Percentiles rank a stretch among this genome's conserved stretches.
Conservation (phyloP, 306 rosid species). For the Quercus bicolor region DNA sequence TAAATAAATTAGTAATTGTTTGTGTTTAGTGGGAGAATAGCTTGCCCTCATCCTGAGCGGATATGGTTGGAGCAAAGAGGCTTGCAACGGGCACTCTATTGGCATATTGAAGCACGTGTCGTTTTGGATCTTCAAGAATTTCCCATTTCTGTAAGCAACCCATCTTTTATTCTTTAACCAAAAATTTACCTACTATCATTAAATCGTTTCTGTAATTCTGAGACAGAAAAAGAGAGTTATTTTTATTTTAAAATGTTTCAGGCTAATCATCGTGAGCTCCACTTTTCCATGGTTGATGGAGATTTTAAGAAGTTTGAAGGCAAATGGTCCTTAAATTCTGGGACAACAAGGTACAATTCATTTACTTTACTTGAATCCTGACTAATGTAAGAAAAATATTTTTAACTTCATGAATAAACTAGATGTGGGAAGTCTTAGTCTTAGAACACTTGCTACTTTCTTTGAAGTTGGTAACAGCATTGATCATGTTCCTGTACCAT, state of each 20-base stretch:
- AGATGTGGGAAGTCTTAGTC: too few species aligned
- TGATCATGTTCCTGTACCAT: too few species aligned
- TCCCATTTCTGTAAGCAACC: constrained; percentile 49
- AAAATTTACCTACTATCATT: too few species aligned
- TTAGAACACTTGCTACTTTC: too few species aligned
- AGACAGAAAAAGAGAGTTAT: too few species aligned
- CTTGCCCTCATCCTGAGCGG: constrained; percentile 86
- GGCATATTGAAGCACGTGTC: constrained; percentile 99
- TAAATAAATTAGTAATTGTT: too few species aligned
- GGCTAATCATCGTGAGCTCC: constrained; percentile 81
- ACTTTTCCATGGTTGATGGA: constrained; percentile 96
- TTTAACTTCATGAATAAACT: too few species aligned
- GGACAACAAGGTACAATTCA: constrained; percentile 53
- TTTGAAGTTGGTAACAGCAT: too few species aligned
- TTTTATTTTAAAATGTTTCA: constrained; percentile 26
- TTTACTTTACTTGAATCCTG: constrained; percentile 9
- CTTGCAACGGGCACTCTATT: constrained; percentile 83
- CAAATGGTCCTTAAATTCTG: constrained; percentile 84
- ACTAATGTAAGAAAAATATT: too few species aligned
- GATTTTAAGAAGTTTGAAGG: constrained; percentile 96
- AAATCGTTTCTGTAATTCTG: too few species aligned
- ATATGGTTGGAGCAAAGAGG: constrained; percentile 97
- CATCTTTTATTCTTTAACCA: neutral
- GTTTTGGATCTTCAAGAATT: constrained; percentile 90
- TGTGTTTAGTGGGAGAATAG: constrained; percentile 55